Percentiles rank a stretch among this genome's conserved stretches.
phyloP scores from a whole-genome alignment of 352 stramenopile species.

The Phytophthora boehmeriae region DNA sequence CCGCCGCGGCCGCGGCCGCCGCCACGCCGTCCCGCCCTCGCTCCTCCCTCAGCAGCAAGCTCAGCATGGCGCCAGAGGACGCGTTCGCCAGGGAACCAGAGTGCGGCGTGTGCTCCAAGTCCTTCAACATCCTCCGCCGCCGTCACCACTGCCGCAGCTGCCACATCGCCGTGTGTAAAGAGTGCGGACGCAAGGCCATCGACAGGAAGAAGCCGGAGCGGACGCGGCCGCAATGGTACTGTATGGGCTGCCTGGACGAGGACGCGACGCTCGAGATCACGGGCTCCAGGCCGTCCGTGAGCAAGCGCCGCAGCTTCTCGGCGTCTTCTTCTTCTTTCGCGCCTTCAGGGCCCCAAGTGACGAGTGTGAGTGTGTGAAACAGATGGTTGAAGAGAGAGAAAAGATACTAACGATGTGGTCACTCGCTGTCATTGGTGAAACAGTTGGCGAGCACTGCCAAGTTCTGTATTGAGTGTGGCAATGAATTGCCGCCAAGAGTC shows the following conservation, averaged over 20 bases:
- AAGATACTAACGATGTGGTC: not conserved
- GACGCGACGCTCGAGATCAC: conserved; percentile 76
- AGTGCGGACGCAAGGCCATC: conserved; percentile 81
- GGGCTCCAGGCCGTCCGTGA: conserved; percentile 45
- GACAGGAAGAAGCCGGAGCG: conserved; percentile 63
- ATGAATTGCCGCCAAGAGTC: conserved; percentile 74
- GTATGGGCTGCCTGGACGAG: conserved; percentile 62
- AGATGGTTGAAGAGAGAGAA: conserved; percentile 16
- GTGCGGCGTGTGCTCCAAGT: conserved; percentile 77
- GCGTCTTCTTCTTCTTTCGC: conserved; percentile 38
- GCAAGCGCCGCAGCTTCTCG: conserved; percentile 74
- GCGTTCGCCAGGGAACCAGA: conserved; percentile 74
- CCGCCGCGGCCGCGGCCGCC: conserved; percentile 17
- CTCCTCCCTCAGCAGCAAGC: conserved; percentile 36
- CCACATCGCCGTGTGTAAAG: conserved; percentile 86
- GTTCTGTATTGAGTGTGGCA: conserved; percentile 87
- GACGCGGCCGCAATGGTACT: conserved; percentile 81
- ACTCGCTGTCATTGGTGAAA: conserved; percentile 9
- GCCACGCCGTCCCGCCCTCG: conserved; percentile 26
- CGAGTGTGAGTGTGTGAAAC: conserved; percentile 39
- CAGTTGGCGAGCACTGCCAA: conserved; percentile 72
- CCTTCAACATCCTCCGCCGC: conserved; percentile 81
- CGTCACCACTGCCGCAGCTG: conserved; percentile 87
- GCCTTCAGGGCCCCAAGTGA: conserved; percentile 43
- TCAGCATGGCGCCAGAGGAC: conserved; percentile 49